Evolutionary conservation across 441 rosid genomes (phyloP), one percentile per base, ranked within the genome.

Genomic region (Populus hybrid): DNA sequence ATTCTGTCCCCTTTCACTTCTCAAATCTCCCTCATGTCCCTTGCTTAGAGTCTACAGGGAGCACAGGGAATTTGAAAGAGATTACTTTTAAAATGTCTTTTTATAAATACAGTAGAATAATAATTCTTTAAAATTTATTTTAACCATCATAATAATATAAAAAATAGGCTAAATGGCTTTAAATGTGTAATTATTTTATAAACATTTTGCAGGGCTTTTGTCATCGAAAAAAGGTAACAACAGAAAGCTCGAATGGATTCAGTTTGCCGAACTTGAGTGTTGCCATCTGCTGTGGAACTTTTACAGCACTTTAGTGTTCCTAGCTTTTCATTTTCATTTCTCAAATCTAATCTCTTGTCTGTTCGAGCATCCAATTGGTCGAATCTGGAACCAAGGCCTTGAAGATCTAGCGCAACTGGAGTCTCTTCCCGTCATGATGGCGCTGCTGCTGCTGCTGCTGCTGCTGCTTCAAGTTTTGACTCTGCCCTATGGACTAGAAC

Each of bases 1-100:
- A 82, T 87, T 89, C 86, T 89, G 91, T 87, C 89, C 93, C 87
- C 88, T 76, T 78, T 73, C 76, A 64, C 82, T 66, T 50, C 68
- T 53, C 83, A 80, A 80, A 78, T 87, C 82, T 83, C 83, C 40
- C 77, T 68, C 76, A 20, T 82, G 78, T 85, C 84, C 86, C 63
- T 53, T 56, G 3, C 64, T 6, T 63, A 31, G 29, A 28, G 29
- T 28, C 31, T 29, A 29, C 3, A 29, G 31, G 31, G 31, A 29
- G 31, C 31, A 29, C 31, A 29, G 31, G 31, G 31, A 29, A 29
- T 29, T 29, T 29, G 31, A 29, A 29, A 29, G 31, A 3, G 4
- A 29, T 29, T 29, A 29, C 24, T 24, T 24, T 24, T 24, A 24
- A 24, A 24, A 24, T 24, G 24, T 24, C 24, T 29, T 29, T 29